Conservation (phyloP, 75 land plant genomes). For the Cryptomeria japonica region DNA sequence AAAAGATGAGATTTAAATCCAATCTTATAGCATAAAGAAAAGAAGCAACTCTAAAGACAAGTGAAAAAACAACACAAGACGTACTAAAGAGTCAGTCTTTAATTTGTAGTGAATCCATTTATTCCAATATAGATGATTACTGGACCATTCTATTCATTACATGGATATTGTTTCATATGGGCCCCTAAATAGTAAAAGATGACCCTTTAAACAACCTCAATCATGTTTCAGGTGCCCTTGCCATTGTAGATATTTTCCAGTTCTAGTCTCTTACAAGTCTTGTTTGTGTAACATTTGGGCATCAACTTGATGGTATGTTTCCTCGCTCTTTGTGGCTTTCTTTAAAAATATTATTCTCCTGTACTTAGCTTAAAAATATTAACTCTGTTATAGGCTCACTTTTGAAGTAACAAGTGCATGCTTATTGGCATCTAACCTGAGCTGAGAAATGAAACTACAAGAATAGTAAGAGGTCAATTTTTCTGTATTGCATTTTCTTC, state of each 20-base stretch:
- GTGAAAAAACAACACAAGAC: not conserved
- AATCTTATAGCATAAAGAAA: not conserved
- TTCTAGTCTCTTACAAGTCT: too few relatives aligned
- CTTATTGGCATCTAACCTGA: not conserved
- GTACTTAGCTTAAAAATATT: not conserved
- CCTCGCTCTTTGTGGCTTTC: not conserved
- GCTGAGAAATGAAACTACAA: not conserved
- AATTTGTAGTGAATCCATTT: not conserved
- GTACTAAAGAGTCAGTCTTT: not conserved
- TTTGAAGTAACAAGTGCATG: not conserved
- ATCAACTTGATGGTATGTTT: not conserved
- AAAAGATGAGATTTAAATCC: not conserved
- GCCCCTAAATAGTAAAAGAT: not conserved
- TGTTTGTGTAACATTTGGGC: not conserved
- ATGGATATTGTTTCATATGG: not conserved
- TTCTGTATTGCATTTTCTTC: not conserved
- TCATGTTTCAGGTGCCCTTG: not conserved
- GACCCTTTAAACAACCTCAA: not conserved
- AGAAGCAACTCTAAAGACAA: not conserved
- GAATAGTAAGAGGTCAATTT: not conserved
- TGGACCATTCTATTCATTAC: not conserved
- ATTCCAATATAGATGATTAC: not conserved
- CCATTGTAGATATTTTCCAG: not conserved
- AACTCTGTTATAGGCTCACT: not conserved
- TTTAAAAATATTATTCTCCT: not conserved